A percentile compares a stretch with the other conserved stretches of the same genome.
phyloP scores from a whole-genome alignment of 441 rosid genomes.

The Codiaeum variegatum region DNA sequence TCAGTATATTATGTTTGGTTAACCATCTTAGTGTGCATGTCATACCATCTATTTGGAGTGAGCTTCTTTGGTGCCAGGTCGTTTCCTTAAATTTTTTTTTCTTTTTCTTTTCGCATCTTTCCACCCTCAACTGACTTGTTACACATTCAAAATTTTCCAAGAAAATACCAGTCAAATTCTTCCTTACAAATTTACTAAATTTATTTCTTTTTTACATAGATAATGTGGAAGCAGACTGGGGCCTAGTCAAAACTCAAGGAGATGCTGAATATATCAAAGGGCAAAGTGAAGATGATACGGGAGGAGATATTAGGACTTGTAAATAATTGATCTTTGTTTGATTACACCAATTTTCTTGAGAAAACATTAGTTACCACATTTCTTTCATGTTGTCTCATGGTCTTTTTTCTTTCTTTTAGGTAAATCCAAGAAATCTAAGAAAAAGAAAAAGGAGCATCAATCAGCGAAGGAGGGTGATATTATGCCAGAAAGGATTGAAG shows the following conservation, averaged over 20 bases:
- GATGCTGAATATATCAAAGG: neutral
- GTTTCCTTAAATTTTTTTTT: neutral
- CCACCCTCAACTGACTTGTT: neutral
- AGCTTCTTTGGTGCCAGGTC: neutral
- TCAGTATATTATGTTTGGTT: neutral
- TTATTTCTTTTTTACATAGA: constrained; percentile 9
- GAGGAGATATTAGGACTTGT: constrained; percentile 14
- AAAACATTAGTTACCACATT: neutral
- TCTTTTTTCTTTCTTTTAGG: constrained; percentile 29
- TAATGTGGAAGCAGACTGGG: constrained; percentile 13
- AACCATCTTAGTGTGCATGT: neutral
- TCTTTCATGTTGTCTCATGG: constrained; percentile 7
- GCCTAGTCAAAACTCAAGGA: neutral
- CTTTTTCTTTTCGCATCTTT: neutral
- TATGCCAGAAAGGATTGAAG: constrained; percentile 30
- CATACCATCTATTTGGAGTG: neutral
- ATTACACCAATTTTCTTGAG: neutral
- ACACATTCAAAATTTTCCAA: neutral
- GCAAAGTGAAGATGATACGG: constrained; percentile 10
- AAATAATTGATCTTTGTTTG: constrained; percentile 3
- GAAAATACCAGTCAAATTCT: neutral
- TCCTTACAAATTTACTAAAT: neutral
- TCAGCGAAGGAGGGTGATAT: constrained; percentile 25
- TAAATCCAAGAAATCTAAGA: constrained; percentile 51
- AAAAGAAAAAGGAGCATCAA: constrained; percentile 40